Evolutionary conservation across 257 asterid species (phyloP).

Genomic region (Vinca minor): DNA sequence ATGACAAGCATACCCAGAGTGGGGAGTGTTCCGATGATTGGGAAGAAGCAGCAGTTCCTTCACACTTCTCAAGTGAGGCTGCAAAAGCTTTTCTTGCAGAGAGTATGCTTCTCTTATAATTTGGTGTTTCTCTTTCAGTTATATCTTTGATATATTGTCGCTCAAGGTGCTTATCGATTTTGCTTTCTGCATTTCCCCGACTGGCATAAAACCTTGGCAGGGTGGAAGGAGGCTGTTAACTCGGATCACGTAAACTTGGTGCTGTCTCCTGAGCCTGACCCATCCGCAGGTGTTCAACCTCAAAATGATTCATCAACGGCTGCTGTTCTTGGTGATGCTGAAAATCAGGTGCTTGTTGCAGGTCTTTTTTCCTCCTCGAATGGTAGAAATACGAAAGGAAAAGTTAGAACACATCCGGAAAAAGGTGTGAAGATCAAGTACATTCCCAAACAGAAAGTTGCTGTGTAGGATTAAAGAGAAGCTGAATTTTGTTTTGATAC

Average conservation of each 20-base stretch:
- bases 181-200: no score
- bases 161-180: background rate
- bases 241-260: slow-evolving; percentile 57
- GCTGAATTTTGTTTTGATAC: slow-evolving; percentile 7
- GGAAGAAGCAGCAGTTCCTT: slow-evolving; percentile 28
- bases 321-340: slow-evolving; percentile 16
- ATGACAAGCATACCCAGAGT: slow-evolving; percentile 20
- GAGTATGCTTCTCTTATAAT: slow-evolving; percentile 51
- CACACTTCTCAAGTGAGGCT: slow-evolving; percentile 36
- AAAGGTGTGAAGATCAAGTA: slow-evolving; percentile 41
- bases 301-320: slow-evolving; percentile 16
- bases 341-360: slow-evolving; percentile 17
- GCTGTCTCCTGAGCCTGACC: slow-evolving; percentile 40
- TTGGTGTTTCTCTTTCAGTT: background rate
- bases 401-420: slow-evolving; percentile 34
- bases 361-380: slow-evolving; percentile 12
- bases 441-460: slow-evolving; percentile 52
- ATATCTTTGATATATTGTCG: background rate
- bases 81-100: slow-evolving; percentile 63
- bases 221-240: slow-evolving; percentile 76
- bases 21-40: slow-evolving; percentile 19
- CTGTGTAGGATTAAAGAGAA: slow-evolving; percentile 25
- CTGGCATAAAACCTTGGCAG: no score
- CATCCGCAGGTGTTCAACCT: slow-evolving; percentile 23
- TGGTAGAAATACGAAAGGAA: slow-evolving; percentile 23